Percentiles rank a stretch among this genome's conserved stretches.
Evolutionary conservation across 345 rosid genomes (phyloP).

Genomic region (Citrus australasica): DNA sequence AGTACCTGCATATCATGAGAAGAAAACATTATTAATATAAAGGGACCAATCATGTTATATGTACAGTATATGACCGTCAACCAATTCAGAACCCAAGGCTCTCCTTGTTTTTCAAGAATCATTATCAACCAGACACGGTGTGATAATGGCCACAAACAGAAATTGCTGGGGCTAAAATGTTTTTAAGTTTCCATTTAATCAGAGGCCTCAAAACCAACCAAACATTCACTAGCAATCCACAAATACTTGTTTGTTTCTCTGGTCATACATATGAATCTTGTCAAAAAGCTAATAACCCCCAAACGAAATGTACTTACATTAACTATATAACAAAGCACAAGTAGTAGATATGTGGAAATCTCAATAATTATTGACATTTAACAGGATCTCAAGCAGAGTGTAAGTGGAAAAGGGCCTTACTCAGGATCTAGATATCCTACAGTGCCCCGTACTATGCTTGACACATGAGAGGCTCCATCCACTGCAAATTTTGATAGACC

Average conservation of each 20-base stretch:
- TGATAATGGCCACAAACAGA: background rate
- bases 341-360: background rate
- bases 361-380: background rate
- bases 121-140: background rate
- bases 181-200: background rate
- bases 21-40: background rate
- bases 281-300: background rate
- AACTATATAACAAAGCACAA: background rate
- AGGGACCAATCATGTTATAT: no score
- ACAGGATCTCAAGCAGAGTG: conserved; percentile 3
- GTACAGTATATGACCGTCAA: background rate
- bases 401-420: conserved; percentile 43
- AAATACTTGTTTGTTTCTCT: background rate
- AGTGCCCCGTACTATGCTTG: conserved; percentile 97
- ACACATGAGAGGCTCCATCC: conserved; percentile 93
- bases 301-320: background rate
- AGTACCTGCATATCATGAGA: conserved; percentile 56
- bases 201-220: background rate
- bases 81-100: background rate
- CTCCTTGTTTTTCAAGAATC: background rate
- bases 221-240: background rate
- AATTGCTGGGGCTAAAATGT: background rate
- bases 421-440: conserved; percentile 99
- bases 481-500: conserved; percentile 88
- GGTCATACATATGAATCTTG: background rate